Base-by-base conservation (phyloP, 2,329 filamentous ascomycete species). In the Fusarium napiforme region DNA sequence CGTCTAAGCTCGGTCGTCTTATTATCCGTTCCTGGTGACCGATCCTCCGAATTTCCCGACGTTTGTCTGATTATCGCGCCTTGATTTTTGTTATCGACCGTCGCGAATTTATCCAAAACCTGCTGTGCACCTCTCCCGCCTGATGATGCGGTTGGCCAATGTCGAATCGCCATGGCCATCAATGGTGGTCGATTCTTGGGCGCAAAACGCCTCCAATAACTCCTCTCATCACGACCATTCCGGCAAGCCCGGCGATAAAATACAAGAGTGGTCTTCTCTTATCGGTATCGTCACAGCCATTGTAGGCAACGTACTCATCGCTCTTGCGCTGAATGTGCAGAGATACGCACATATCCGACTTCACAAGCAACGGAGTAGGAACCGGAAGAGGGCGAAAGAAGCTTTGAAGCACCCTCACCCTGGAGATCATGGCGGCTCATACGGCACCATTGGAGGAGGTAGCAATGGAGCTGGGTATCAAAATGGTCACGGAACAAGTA, bases 231-330 rank as follows among this genome's bases (percentile, higher is more conserved):
- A 64, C 26, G 69, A 64, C 19, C 57, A 70, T 28, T 69, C 77
- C 39, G 78, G 77, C 60, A 79, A 84, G 40, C 80, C 82, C 37
- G 85, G 84, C 52, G 85, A 87, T 60, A 85, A 87, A 14, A 81
- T 91, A 30, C 87, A 89, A 73, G 86, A 91, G 81, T 98, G 96
- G 95, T 97, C 95, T 52, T 97, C 95, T 32, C 86, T 98, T 60
- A 98, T 99, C 79, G 96, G 96, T 77, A 98, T 99, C 78, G 84
- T 96, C 60, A 97, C 95, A 6, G 95, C 96, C 57, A 97, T 99
- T 78, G 88, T 93, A 58, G 96, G 96, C 63, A 99, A 99, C 79
- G 86, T 98, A 39, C 88, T 99, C 60, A 98, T 99, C 75, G 97
- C 96, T 2, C 91, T 99, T 72, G 96, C 96, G 18, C 89, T 99